These are phyloP conservation scores for Chara braunii DNA, from an alignment of 139 green algal species.

Conservation along the genomic window DNA sequence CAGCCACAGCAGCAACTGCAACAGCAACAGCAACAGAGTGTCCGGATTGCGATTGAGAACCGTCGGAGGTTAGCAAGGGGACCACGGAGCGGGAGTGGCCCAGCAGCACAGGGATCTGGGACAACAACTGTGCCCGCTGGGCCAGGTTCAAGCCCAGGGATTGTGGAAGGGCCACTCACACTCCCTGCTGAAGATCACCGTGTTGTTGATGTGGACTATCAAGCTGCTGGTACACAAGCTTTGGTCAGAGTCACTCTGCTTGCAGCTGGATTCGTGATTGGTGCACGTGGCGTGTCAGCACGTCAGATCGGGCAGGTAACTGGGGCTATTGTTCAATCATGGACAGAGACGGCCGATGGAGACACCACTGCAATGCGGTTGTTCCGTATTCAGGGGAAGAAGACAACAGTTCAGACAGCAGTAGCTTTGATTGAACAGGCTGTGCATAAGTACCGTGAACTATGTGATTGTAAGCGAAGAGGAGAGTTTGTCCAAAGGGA, in stretches of 20 bases:
- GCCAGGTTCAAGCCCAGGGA: neutral
- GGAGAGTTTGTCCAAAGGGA: slow-evolving; percentile 63
- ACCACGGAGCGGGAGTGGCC: neutral
- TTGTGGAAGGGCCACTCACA: neutral
- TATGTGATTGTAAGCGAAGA: slow-evolving; percentile 70
- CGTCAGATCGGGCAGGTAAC: slow-evolving; percentile 64
- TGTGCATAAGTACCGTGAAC: slow-evolving; percentile 79
- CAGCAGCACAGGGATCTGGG: neutral
- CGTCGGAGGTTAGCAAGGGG: neutral
- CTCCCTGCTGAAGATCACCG: slow-evolving; percentile 10
- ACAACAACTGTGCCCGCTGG: neutral
- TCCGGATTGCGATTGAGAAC: no score
- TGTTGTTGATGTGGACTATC: neutral
- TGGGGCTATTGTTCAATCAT: slow-evolving; percentile 66
- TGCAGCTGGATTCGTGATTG: slow-evolving; percentile 82
- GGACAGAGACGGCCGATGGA: slow-evolving; percentile 53
- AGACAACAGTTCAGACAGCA: slow-evolving; percentile 41
- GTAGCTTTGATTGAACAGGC: slow-evolving; percentile 61
- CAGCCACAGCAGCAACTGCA: no score
- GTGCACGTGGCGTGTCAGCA: slow-evolving; percentile 58
- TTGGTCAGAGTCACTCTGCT: slow-evolving; percentile 75
- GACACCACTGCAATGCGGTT: slow-evolving; percentile 44
- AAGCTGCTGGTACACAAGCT: neutral
- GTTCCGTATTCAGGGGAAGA: slow-evolving; percentile 51
- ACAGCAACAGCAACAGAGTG: no score